phyloP scores from a whole-genome alignment of 495 filamentous ascomycete genomes.

The Hypoxylon rickii region DNA sequence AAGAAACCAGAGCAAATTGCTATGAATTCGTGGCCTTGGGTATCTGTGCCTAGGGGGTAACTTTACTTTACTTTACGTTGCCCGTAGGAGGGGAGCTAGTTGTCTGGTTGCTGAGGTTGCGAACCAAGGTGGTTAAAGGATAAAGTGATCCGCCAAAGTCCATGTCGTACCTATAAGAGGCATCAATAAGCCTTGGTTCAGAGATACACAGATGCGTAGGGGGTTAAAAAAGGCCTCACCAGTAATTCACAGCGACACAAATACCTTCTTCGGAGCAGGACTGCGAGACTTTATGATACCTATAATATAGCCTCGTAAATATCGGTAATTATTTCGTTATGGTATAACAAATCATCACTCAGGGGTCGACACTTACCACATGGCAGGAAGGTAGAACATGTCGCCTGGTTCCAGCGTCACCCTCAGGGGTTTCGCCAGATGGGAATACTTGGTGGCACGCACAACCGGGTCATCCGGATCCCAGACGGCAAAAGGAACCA shows the following conservation, averaged over 20 bases:
- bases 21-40: neutral
- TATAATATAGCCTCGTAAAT: constrained; percentile 4
- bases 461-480: constrained; percentile 65
- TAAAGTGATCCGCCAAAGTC: constrained; percentile 65
- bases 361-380: constrained; percentile 68
- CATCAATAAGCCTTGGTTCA: constrained; percentile 4
- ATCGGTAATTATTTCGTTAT: too few species aligned
- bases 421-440: constrained; percentile 57
- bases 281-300: constrained; percentile 72
- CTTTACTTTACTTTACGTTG: too few species aligned
- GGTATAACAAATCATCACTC: too few species aligned
- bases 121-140: constrained; percentile 58
- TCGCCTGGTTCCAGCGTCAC: constrained; percentile 71
- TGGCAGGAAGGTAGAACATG: constrained; percentile 77
- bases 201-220: neutral
- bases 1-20: constrained; percentile 7
- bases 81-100: too few species aligned
- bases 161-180: constrained; percentile 65
- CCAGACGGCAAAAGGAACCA: constrained; percentile 68
- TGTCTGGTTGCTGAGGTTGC: constrained; percentile 36
- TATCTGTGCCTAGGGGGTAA: neutral
- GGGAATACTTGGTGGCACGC: constrained; percentile 57
- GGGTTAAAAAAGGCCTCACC: constrained; percentile 51
- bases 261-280: constrained; percentile 63
- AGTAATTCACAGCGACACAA: constrained; percentile 78